Evolutionary conservation across 1,284 basidiomycete genomes (phyloP), one percentile per base, ranked within the genome.

Genomic region (Malassezia vespertilionis): DNA sequence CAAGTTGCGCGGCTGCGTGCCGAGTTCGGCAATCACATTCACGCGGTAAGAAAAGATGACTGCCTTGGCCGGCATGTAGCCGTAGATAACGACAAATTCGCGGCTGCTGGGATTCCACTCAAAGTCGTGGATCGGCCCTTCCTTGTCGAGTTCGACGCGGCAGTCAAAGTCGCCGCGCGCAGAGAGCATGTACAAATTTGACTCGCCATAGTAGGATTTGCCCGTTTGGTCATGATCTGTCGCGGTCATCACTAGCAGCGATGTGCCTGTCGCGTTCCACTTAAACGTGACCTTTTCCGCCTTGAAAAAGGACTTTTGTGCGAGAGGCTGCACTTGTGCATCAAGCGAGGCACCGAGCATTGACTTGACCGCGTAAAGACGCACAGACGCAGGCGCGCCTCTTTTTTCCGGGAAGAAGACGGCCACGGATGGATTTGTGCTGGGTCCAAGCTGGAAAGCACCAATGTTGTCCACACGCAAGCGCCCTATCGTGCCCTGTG

Each of bases 141-240:
- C 90, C 75, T 93, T 95, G 75, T 96, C 90, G 31, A 96, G 77
- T 4, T 82, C 79, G 27, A 97, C 84, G 21, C 87, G 78, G 70
- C 86, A 89, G 71, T 96, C 90, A 60, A 90, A 96, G 59, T 86
- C 84, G 28, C 91, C 90, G n/a, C 86, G 82, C n/a, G 88, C 82
- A 53, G 82, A 86, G 58, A 96, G 79, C 37, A 96, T 78, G 73
- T 93, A 96, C 60, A 97, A 75, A 56, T 88, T 86, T 8, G 89
- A 93, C 75, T 96, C 90, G 51, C 91, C 93, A 60, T 96, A 97
- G 73, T 97, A 97, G 63, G 83, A 90, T 77, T 87, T 95, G 73
- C 91, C 91, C 26, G 86, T 84, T 71, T 86, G 86, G 72, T 97
- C 91, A 48, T 96, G 89, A 61, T 97, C 93, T 6, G 88, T 91